Base-by-base conservation (phyloP, 352 stramenopile genomes). In the Chrysophaeum taylorii region DNA sequence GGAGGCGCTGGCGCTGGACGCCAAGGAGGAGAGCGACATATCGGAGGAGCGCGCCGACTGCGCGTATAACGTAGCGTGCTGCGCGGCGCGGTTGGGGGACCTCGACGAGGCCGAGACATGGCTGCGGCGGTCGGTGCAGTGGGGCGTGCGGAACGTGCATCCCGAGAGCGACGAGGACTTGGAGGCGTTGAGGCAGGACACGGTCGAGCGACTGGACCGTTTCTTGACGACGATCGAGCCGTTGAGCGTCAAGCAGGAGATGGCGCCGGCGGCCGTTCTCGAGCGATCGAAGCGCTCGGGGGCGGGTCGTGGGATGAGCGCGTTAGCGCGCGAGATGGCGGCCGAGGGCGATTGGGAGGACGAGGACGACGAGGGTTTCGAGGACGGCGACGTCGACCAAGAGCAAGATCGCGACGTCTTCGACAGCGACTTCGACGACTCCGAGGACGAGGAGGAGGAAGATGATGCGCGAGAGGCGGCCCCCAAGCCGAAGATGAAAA, bases 21-120 rank as follows among this genome's bases (percentile, higher is more conserved):
- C 25, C 16, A 16, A 33, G 4, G 36, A 41, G 9, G 57, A 66
- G 35, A n/a, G 57, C 45, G 45, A 57, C 12, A 57, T 66, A 1
- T 35, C 31, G 23, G 57, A 66, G 36, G 57, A 66, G 57, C 31
- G 57, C 18, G 57, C 57, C 1, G 57, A 66, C n/a, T 66, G 57
- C 27, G 57, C 57, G 23, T 66, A 38, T 36, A 66, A 66, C 36
- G 9, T 66, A 2, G 57, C 57, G 5, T 66, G 57, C 36, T 66
- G 57, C 57, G 2, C 15, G 12, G 57, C 57, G 18, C 57, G 45
- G 36, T 35, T 12, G 1, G 36, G 36, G 7, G 9, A 45, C 5
- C 36, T 66, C 33, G 57, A 66, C 57, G 31, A 66, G 9, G 35
- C 57, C 12, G 57, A 66, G 36, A 4, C 27, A 36, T 66, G 57